Conservation (phyloP, 352 stramenopile species). For the Phytophthora hybrid region DNA sequence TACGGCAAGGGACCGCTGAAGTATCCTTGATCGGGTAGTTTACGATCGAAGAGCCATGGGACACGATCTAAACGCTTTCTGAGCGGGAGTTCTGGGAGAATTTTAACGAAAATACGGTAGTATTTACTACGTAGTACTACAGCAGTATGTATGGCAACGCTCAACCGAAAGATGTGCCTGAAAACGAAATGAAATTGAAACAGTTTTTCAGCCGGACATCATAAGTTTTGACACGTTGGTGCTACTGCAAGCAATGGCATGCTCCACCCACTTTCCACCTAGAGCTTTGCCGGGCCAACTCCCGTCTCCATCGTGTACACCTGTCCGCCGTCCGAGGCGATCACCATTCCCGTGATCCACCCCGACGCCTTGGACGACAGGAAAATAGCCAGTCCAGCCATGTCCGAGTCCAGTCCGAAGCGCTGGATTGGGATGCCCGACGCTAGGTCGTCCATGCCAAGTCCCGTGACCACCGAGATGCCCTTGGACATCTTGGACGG, state of each 20-base stretch:
- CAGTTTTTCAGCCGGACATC: neutral
- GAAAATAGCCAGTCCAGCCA: conserved; percentile 95
- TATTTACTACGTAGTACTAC: neutral
- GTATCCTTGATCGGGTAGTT: neutral
- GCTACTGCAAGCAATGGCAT: neutral
- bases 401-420: conserved; percentile 90
- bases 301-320: conserved; percentile 55
- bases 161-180: too few relatives aligned
- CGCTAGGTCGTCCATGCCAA: conserved; percentile 66
- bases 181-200: too few relatives aligned
- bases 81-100: too few relatives aligned
- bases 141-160: too few relatives aligned
- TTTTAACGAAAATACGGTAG: too few relatives aligned
- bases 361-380: conserved; percentile 88
- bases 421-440: conserved; percentile 82
- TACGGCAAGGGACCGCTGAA: neutral
- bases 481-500: conserved; percentile 92
- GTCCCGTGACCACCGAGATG: conserved; percentile 60
- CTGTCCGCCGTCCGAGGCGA: conserved; percentile 93
- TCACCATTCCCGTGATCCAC: conserved; percentile 94
- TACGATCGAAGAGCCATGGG: too few relatives aligned
- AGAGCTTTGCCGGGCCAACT: conserved; percentile 45
- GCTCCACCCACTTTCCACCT: conserved; percentile 1
- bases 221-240: neutral
- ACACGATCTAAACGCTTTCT: too few relatives aligned